Conservation (phyloP, 2,329 filamentous ascomycete species). For the Penicillium brasilianum region DNA sequence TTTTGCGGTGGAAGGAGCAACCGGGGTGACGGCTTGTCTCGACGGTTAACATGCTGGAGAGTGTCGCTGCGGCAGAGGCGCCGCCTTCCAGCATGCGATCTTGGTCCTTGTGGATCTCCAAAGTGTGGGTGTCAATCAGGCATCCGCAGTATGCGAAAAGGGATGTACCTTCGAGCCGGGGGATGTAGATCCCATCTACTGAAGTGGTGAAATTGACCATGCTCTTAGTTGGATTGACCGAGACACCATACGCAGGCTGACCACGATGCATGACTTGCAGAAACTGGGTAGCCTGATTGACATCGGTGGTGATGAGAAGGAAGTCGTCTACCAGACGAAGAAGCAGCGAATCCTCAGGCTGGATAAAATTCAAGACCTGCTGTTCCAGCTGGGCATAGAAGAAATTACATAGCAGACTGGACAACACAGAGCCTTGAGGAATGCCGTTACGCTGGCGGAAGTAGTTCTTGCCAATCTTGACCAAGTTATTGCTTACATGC, state of each 20-base stretch:
- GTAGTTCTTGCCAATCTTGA: constrained; percentile 86
- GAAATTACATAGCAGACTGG: constrained; percentile 87
- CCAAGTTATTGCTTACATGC: constrained; percentile 82
- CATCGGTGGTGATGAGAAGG: constrained; percentile 77
- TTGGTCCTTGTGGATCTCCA: constrained; percentile 75
- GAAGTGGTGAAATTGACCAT: constrained; percentile 78
- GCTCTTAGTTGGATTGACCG: constrained; percentile 77
- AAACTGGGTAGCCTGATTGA: constrained; percentile 70
- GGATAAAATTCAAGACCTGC: constrained; percentile 70
- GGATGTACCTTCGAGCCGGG: constrained; percentile 51
- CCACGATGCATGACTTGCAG: constrained; percentile 80
- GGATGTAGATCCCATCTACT: constrained; percentile 60
- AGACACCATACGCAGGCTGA: constrained; percentile 77
- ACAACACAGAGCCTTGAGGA: constrained; percentile 89
- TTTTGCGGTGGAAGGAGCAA: constrained; percentile 78
- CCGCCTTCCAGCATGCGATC: constrained; percentile 54
- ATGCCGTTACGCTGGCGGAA: constrained; percentile 90
- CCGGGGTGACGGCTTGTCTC: constrained; percentile 75
- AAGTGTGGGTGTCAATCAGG: constrained; percentile 72
- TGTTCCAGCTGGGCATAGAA: constrained; percentile 90
- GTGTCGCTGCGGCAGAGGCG: constrained; percentile 58
- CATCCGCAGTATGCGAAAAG: constrained; percentile 88
- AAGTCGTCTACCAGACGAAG: constrained; percentile 92
- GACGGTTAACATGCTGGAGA: constrained; percentile 77
- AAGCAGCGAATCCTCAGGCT: constrained; percentile 66